Evolutionary conservation across 805 yeast species (phyloP), one percentile per base, ranked within the genome.

Genomic region (Torulaspora gathmanii): DNA sequence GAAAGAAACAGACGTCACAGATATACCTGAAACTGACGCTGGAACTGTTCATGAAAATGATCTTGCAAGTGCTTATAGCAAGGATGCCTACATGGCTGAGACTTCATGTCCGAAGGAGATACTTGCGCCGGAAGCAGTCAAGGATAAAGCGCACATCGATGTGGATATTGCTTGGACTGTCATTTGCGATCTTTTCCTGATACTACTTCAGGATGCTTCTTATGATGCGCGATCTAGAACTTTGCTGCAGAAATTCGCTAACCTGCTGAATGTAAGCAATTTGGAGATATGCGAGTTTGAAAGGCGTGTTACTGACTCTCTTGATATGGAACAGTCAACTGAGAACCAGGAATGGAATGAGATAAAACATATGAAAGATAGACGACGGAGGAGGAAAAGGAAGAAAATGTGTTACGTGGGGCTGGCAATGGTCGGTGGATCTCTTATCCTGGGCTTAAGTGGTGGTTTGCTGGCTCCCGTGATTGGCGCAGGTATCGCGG

Each of bases 401-500:
- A 82, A 75, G 58, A 82, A 90, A 58, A 70, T 87, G 63, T 83
- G 88, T 42, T 89, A 86, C 58, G 86, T 93, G 50, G 99, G 98
- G 0, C 69, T 93, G 39, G 99, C 99, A 0, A 93, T 98, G 6
- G 74, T 90, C 12, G 98, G 98, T 23, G 99, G 99, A 2, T 90
- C 96, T 1, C 70, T 93, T 17, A 95, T 93, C 1, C 78, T 93
- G 47, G 99, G 99, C 1, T 70, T 93, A 15, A 87, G 96, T 49
- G 98, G 96, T 7, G 99, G 99, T 5, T 67, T 93, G 35, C 69
- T 93, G 36, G 99, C 99, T 0, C 99, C 99, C 0, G 95, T 95
- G 2, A 95, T 93, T 58, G 98, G 98, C 40, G 98, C 98, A 1
- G 99, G 99, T 58, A 61, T 93, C 23, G 99, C 98, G 1, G 98